These are phyloP conservation scores for Cenchrus americanus DNA, from an alignment of 176 grass and related monocot species.

Conservation along the genomic window DNA sequence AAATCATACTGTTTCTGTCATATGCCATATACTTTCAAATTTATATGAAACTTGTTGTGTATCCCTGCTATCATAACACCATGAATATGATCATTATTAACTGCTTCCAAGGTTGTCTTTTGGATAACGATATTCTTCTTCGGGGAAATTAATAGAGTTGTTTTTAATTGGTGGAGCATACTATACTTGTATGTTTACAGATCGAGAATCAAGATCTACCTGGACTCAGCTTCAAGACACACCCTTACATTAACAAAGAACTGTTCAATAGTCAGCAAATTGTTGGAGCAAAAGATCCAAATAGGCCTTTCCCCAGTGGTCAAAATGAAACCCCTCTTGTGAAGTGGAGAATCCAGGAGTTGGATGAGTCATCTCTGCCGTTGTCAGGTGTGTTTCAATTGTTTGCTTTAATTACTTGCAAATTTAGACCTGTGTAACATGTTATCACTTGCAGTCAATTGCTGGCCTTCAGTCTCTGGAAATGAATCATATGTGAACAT, in stretches of 20 bases:
- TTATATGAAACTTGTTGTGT: slow-evolving; percentile 13
- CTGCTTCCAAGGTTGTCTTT: not conserved
- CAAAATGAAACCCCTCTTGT: slow-evolving; percentile 85
- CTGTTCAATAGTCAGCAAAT: slow-evolving; percentile 74
- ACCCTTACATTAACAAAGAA: slow-evolving; percentile 83
- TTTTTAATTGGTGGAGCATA: slow-evolving; percentile 18
- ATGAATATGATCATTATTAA: not conserved
- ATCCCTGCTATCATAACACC: slow-evolving; percentile 6
- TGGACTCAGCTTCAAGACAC: slow-evolving; percentile 87
- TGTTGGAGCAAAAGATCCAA: slow-evolving; percentile 79
- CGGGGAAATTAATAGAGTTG: not conserved
- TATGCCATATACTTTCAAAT: slow-evolving; percentile 4
- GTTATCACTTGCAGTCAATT: slow-evolving; percentile 71
- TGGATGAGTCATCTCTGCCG: slow-evolving; percentile 81
- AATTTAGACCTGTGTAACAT: slow-evolving; percentile 32
- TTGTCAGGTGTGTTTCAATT: slow-evolving; percentile 60
- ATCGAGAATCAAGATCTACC: slow-evolving; percentile 78
- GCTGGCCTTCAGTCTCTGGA: slow-evolving; percentile 77
- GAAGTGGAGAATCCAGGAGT: slow-evolving; percentile 83
- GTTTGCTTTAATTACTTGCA: slow-evolving; percentile 33
- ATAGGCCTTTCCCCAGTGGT: slow-evolving; percentile 81
- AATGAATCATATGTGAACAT: slow-evolving; percentile 72
- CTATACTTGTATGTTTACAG: slow-evolving; percentile 47
- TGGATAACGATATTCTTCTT: not conserved
- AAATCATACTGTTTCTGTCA: not conserved